Evolutionary conservation across 2,329 filamentous ascomycete genomes (phyloP).

Genomic region (Pestalotiopsis sp.): DNA sequence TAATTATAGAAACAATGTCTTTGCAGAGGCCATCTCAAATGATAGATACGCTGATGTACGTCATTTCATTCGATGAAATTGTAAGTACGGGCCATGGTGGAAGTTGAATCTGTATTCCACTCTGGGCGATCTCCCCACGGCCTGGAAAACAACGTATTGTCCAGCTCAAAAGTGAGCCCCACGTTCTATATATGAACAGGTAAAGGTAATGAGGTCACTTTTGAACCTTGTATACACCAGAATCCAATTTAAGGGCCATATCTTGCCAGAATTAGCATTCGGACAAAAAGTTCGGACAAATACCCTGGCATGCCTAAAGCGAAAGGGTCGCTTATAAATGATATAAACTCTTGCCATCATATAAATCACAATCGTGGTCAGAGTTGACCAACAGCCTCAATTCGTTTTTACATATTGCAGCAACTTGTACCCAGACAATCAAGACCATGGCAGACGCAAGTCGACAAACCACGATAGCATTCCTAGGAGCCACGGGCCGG

Average conservation of each 20-base stretch:
- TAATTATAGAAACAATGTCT: no score
- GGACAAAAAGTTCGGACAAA: background rate
- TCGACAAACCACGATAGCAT: background rate
- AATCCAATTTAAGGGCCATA: background rate
- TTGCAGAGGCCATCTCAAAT: no score
- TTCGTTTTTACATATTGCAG: background rate
- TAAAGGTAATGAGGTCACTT: background rate
- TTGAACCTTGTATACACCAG: background rate
- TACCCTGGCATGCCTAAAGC: background rate
- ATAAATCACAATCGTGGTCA: no score
- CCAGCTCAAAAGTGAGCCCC: background rate
- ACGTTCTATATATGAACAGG: background rate
- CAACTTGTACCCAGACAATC: background rate
- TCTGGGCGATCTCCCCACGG: no score
- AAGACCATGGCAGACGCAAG: background rate
- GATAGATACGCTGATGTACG: no score
- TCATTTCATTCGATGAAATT: no score
- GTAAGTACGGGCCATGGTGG: no score
- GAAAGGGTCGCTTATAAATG: background rate
- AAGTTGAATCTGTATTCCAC: no score
- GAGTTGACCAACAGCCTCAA: background rate
- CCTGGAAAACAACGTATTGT: background rate
- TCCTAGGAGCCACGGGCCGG: background rate
- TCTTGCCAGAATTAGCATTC: background rate
- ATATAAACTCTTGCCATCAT: background rate